Conservation (phyloP, 495 filamentous ascomycete species). For the Talaromyces trachyspermus region DNA sequence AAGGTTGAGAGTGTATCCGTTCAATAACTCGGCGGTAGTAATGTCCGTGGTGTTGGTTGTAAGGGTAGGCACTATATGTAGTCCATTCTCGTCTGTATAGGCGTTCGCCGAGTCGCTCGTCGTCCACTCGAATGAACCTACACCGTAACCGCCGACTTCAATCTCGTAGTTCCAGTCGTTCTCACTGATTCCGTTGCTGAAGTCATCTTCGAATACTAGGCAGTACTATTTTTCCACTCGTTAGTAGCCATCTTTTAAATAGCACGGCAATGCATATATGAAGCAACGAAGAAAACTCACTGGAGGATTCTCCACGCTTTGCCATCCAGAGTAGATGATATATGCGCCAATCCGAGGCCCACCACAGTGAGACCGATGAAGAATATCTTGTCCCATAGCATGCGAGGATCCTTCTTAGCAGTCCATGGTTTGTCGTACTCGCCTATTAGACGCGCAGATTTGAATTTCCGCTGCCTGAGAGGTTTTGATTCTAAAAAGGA, state of each 20-base stretch:
- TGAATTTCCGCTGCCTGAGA: slow-evolving; percentile 6
- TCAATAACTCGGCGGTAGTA: slow-evolving; percentile 19
- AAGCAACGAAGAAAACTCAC: slow-evolving; percentile 25
- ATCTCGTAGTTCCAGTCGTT: slow-evolving; percentile 66
- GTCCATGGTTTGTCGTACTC: slow-evolving; percentile 64
- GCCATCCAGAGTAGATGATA: slow-evolving; percentile 59
- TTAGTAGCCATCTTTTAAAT: slow-evolving; percentile 43
- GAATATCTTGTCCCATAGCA: slow-evolving; percentile 81
- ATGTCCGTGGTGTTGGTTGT: slow-evolving; percentile 30
- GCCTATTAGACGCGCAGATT: slow-evolving; percentile 6
- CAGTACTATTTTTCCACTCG: slow-evolving; percentile 47
- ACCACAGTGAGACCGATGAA: slow-evolving; percentile 60
- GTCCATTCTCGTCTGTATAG: slow-evolving; percentile 28
- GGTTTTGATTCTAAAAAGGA: slow-evolving; percentile 4
- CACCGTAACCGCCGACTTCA: slow-evolving; percentile 69
- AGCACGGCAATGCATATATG: no score
- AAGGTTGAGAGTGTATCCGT: slow-evolving; percentile 61
- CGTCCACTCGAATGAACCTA: slow-evolving; percentile 72
- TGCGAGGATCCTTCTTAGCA: slow-evolving; percentile 58
- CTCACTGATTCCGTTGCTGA: slow-evolving; percentile 49
- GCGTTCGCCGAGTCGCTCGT: slow-evolving; percentile 41
- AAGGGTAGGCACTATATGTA: slow-evolving; percentile 41
- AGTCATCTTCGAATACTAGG: slow-evolving; percentile 60
- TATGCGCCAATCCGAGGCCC: slow-evolving; percentile 60
- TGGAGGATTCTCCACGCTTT: slow-evolving; percentile 4